Conservation (phyloP, 805 yeast species). For the Ogataea paradorogensis region DNA sequence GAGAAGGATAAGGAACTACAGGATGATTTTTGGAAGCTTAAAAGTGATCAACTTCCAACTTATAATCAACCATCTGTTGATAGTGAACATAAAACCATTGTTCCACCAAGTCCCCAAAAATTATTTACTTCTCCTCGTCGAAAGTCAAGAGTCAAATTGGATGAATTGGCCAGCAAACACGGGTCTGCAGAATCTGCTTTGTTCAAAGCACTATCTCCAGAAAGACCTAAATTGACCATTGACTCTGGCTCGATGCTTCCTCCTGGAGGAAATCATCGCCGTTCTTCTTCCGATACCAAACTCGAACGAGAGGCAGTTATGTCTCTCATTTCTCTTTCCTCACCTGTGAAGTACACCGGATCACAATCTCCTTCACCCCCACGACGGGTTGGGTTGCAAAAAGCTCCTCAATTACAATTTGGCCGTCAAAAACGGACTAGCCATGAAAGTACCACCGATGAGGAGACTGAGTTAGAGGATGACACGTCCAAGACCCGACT, state of each 20-base stretch:
- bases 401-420: slow-evolving; percentile 12
- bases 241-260: slow-evolving; percentile 11
- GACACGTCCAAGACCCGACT: slow-evolving; percentile 9
- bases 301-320: slow-evolving; percentile 55
- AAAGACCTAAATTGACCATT: slow-evolving; percentile 18
- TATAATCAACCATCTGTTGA: slow-evolving; percentile 6
- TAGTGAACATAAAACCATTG: slow-evolving; percentile 3
- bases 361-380: slow-evolving; percentile 23
- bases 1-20: slow-evolving; percentile 17
- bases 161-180: slow-evolving; percentile 28
- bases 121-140: slow-evolving; percentile 11
- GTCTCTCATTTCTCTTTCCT: slow-evolving; percentile 53
- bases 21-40: slow-evolving; percentile 30
- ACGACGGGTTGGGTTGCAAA: slow-evolving; percentile 7
- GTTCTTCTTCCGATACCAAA: slow-evolving; percentile 25
- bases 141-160: slow-evolving; percentile 24
- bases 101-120: too few species aligned
- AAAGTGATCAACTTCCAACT: slow-evolving; percentile 25
- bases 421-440: neutral
- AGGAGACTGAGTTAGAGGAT: slow-evolving; percentile 21
- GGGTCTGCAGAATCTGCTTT: slow-evolving; percentile 28
- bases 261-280: slow-evolving; percentile 10
- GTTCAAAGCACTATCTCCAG: slow-evolving; percentile 25
- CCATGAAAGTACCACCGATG: slow-evolving; percentile 14
- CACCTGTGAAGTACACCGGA: slow-evolving; percentile 42